Percentiles rank a stretch among this genome's conserved stretches.
Evolutionary conservation across 257 asterid genomes (phyloP).

Genomic region (Solanum bukasovii): DNA sequence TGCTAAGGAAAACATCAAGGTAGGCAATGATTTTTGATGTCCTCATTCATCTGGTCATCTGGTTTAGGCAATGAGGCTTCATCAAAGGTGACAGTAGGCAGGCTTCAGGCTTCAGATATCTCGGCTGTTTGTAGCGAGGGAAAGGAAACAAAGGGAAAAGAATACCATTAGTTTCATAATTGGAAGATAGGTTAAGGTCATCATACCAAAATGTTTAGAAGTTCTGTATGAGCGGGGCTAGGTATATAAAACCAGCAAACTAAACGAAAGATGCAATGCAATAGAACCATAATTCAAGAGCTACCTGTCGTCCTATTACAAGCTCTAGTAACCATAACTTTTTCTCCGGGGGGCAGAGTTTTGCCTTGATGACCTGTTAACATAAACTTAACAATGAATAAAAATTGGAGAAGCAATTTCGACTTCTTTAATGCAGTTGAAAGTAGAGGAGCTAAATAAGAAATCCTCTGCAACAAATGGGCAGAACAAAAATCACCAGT

Average conservation of each 20-base stretch:
- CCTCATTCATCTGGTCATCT: constrained; percentile 81
- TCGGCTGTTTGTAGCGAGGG: constrained; percentile 90
- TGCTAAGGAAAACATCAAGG: constrained; percentile 71
- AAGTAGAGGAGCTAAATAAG: neutral
- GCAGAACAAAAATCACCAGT: neutral
- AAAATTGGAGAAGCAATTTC: neutral
- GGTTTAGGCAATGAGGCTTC: constrained; percentile 96
- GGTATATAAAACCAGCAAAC: neutral
- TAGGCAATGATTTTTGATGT: constrained; percentile 65
- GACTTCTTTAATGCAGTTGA: neutral
- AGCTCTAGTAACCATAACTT: constrained; percentile 80
- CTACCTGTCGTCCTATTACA: constrained; percentile 60
- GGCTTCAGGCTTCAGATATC: constrained; percentile 73
- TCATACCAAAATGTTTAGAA: constrained; percentile 8
- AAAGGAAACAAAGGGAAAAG: constrained; percentile 73
- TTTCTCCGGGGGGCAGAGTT: constrained; percentile 80
- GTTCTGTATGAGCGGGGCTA: neutral
- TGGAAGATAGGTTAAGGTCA: constrained; percentile 18
- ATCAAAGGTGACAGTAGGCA: constrained; percentile 57
- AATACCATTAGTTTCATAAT: constrained; percentile 57
- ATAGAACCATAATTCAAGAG: constrained; percentile 11
- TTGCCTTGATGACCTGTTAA: constrained; percentile 84
- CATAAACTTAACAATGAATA: constrained; percentile 18
- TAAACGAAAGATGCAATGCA: constrained; percentile 6
- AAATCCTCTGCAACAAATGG: neutral